These are phyloP conservation scores for Papiliotrema laurentii DNA, from an alignment of 1,284 basidiomycete genomes.

Conservation along the genomic window DNA sequence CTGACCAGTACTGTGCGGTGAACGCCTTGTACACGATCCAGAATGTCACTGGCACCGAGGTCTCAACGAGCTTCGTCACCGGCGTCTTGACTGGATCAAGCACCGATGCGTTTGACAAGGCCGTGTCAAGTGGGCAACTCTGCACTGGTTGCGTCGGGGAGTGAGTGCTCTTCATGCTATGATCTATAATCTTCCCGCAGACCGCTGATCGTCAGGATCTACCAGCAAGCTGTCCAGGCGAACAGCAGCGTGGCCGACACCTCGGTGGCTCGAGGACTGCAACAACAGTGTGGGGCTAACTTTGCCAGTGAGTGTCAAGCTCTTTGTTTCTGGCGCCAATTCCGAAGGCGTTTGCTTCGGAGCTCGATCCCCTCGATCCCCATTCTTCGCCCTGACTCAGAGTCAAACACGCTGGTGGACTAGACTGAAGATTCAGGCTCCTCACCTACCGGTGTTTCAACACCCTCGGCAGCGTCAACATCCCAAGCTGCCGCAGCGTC, in stretches of 20 bases:
- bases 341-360: too few species aligned
- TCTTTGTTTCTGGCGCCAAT: background rate
- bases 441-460: conserved; percentile 1
- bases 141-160: conserved; percentile 40
- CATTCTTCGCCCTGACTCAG: too few species aligned
- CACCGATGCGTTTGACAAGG: conserved; percentile 10
- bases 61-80: conserved; percentile 24
- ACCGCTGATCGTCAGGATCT: conserved; percentile 21
- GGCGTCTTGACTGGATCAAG: conserved; percentile 22
- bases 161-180: conserved; percentile 16
- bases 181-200: background rate
- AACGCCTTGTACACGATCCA: conserved; percentile 33
- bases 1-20: conserved; percentile 34
- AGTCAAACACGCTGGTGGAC: background rate
- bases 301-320: conserved; percentile 31
- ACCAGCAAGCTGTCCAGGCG: conserved; percentile 29
- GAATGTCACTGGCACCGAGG: conserved; percentile 22
- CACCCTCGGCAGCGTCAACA: conserved; percentile 1
- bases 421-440: background rate
- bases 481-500: background rate
- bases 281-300: conserved; percentile 28
- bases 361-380: too few species aligned
- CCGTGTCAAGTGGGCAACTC: conserved; percentile 24
- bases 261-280: conserved; percentile 25
- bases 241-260: conserved; percentile 27